Base-by-base conservation (phyloP, 768 basidiomycete genomes). In the Epithele typhae region DNA sequence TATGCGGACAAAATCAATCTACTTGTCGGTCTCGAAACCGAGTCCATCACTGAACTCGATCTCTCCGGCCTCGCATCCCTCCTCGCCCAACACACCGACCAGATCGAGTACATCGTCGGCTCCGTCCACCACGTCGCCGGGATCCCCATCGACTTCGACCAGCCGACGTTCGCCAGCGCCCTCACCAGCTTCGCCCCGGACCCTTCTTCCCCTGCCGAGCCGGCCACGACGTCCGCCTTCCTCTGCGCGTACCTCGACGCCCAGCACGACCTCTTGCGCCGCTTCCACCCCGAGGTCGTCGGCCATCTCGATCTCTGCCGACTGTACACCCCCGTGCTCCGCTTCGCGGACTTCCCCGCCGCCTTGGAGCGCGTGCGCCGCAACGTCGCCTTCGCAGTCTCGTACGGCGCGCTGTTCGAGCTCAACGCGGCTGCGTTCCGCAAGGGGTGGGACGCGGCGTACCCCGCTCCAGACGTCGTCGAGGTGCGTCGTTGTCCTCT, bases 221-320 rank as follows among this genome's bases (percentile, higher is more conserved):
- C 15, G 17, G 4, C 24, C 17, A 23, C 47, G 58, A 52, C 22
- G 19, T 48, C 53, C 54, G 35, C 53, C 53, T 79, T 87, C 58
- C 69, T 89, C 4, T 73, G 66, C 11, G 63, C 73, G 10, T 99
- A 97, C 68, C 85, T 98, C 52, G 92, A 97, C 60, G 78, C 82
- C 9, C 96, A 99, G 56, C 81, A 77, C 64, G 70, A 76, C 35
- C 66, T 99, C 37, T 52, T 98, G 33, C 59, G 68, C 38, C 75
- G 77, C 21, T 82, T 89, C 63, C 78, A 75, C 44, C 96, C 96
- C 15, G 91, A 94, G 63, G 72, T 98, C 40, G 75, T 99, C 43
- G 96, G 92, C 1, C 96, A 99, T 66, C 72, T 97, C 54, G 95
- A 98, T 67, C 77, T 98, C 0, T 94, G 91, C 64, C 78, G 92